Percentiles rank a stretch among this genome's conserved stretches.
Evolutionary conservation across 371 early-diverging fungal species (phyloP).

Genomic region (Catenaria anguillulae): DNA sequence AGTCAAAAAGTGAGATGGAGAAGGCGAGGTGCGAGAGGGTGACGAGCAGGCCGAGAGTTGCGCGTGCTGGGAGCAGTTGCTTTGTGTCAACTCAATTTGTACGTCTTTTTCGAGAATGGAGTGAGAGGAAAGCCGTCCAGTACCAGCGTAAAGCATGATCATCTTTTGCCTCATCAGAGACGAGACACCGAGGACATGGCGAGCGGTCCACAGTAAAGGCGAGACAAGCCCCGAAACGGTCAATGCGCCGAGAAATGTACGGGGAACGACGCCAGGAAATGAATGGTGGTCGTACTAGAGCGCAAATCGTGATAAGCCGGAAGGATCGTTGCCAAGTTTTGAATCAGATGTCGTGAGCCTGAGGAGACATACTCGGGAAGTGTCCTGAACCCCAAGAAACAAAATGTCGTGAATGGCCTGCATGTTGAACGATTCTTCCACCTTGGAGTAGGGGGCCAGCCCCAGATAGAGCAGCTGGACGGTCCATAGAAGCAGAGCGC

Average conservation of each 20-base stretch:
- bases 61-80: conserved; percentile 24
- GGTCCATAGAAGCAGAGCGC: conserved; percentile 22
- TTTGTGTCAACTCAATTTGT: conserved; percentile 4
- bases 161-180: not conserved
- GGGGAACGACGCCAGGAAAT: conserved; percentile 88
- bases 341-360: conserved; percentile 13
- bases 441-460: conserved; percentile 75
- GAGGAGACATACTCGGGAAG: too few relatives aligned
- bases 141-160: conserved; percentile 9
- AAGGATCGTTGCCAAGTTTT: too few relatives aligned
- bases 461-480: conserved; percentile 25
- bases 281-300: conserved; percentile 55
- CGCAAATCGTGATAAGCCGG: too few relatives aligned
- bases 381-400: too few relatives aligned
- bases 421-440: conserved; percentile 88
- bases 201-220: too few relatives aligned
- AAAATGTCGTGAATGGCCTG: conserved; percentile 85
- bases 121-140: not conserved
- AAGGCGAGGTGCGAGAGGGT: not conserved
- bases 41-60: conserved; percentile 37
- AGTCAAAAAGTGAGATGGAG: not conserved
- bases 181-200: not conserved
- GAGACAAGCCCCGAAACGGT: conserved; percentile 27
- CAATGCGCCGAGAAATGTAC: conserved; percentile 73
- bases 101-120: conserved; percentile 20